Conservation (phyloP, 106 monocot species). For the Acorus gramineus region DNA sequence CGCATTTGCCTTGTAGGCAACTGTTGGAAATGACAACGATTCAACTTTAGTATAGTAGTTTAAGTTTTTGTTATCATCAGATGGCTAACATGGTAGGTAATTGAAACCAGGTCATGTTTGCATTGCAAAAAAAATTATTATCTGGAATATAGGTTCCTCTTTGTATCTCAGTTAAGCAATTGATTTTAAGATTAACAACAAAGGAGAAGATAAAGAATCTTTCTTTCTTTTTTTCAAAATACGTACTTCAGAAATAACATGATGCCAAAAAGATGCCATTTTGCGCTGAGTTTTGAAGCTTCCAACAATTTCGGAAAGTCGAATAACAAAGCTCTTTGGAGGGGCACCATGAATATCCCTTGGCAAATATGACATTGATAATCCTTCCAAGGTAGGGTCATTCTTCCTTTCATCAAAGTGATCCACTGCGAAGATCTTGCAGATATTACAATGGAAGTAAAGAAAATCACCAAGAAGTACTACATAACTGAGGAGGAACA, state of each 20-base stretch:
- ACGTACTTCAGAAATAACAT: conserved; percentile 57
- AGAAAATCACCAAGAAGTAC: conserved; percentile 3
- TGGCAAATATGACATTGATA: conserved; percentile 11
- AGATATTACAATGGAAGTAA: conserved; percentile 29
- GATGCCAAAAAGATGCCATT: conserved; percentile 65
- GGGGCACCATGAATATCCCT: conserved; percentile 68
- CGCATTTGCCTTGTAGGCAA: no score
- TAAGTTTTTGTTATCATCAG: no score
- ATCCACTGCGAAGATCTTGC: conserved; percentile 63
- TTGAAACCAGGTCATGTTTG: no score
- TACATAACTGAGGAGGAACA: not conserved
- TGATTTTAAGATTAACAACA: no score
- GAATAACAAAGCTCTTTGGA: conserved; percentile 61
- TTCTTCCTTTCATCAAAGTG: conserved; percentile 4
- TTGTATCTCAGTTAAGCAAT: no score
- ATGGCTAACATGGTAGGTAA: no score
- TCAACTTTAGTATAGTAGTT: no score
- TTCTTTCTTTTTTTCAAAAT: not conserved
- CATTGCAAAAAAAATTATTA: no score
- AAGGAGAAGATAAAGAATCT: no score
- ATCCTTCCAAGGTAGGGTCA: conserved; percentile 8
- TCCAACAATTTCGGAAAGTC: conserved; percentile 47
- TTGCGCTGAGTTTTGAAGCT: conserved; percentile 52
- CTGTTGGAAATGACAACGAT: no score
- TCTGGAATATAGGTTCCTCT: no score